phyloP scores from a whole-genome alignment of 2,329 filamentous ascomycete species.

The Trichoderma atroviride region DNA sequence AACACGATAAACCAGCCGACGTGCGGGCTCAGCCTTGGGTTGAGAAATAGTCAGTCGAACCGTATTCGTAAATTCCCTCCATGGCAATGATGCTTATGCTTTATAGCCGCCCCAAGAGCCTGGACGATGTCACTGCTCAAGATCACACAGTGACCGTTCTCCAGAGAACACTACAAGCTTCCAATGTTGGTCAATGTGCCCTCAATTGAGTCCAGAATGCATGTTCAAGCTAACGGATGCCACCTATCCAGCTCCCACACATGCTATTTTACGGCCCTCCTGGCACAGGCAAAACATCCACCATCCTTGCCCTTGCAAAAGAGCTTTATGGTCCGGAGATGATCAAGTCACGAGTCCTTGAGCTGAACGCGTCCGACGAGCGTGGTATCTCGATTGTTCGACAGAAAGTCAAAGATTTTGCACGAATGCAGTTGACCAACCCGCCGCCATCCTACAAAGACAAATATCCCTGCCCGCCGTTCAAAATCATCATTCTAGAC shows the following conservation, averaged over 20 bases:
- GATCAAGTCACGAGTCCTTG: constrained; percentile 90
- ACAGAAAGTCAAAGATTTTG: constrained; percentile 98
- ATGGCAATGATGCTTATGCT: constrained; percentile 36
- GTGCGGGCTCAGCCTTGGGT: constrained; percentile 85
- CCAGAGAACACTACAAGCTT: constrained; percentile 88
- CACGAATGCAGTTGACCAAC: constrained; percentile 88
- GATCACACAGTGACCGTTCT: constrained; percentile 95
- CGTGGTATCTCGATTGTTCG: constrained; percentile 96
- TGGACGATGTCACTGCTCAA: constrained; percentile 94
- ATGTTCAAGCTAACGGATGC: constrained; percentile 14
- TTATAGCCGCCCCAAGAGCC: constrained; percentile 82
- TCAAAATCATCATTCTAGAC: constrained; percentile 98
- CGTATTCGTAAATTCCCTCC: background rate
- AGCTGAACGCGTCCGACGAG: constrained; percentile 98
- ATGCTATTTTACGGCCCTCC: constrained; percentile 99
- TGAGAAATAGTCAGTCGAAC: constrained; percentile 83
- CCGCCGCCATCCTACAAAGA: constrained; percentile 68
- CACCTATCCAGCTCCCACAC: constrained; percentile 70
- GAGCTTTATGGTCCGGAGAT: constrained; percentile 96
- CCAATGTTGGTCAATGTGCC: constrained; percentile 65
- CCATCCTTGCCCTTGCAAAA: constrained; percentile 93
- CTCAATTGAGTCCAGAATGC: background rate
- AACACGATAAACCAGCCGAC: constrained; percentile 63
- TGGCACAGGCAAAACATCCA: constrained; percentile 96
- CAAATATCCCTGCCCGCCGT: constrained; percentile 89